Evolutionary conservation across 352 stramenopile species (phyloP), one percentile per base, ranked within the genome.

Genomic region (Globisporangium lucens): DNA sequence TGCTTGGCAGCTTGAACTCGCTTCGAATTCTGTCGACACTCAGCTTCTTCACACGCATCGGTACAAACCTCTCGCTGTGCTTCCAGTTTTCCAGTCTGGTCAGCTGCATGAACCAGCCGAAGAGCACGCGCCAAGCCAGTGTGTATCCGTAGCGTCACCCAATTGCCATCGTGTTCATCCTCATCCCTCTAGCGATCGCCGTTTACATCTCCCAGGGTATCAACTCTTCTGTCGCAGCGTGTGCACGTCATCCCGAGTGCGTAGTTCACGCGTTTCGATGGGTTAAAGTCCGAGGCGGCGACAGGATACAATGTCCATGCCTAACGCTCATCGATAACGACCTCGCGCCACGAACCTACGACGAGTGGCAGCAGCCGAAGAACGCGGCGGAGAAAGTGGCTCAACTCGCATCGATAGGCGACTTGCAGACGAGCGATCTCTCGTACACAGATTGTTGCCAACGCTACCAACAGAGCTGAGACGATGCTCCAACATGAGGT

Each of bases 361-460:
- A 56, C 8, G 61, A 66, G 2, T 80, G 70, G 75, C 47, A 56
- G 2, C 22, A 66, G 4, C 74, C 76, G 0, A 55, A 27, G 1
- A 63, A 76, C 36, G 53, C n/a, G 17, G 74, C 66, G 7, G 27
- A 22, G 7, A 69, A 46, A 12, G 55, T 84, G 3, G 55, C 46
- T 10, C 53, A 71, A 4, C 63, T 84, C 2, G 68, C 74, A 3
- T 59, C 66, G 2, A 65, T 66, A 1, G 76, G 75, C 15, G 56
- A 75, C 33, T 46, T 82, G 3, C 53, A 71, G n/a, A 74, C 69
- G 2, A n/a, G 78, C 13, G 65, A 80, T n/a, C 3, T n/a, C 3
- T 84, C 41, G 64, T 76, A 5, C 80, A 84, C 49, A 66, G 70
- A 2, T 51, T 47, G 2, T 51, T 84, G 1, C n/a, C 36, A 6